A percentile compares a stretch with the other conserved stretches of the same genome.
phyloP scores from a whole-genome alignment of 2,329 filamentous ascomycete genomes.

The Ilyonectria sp. region DNA sequence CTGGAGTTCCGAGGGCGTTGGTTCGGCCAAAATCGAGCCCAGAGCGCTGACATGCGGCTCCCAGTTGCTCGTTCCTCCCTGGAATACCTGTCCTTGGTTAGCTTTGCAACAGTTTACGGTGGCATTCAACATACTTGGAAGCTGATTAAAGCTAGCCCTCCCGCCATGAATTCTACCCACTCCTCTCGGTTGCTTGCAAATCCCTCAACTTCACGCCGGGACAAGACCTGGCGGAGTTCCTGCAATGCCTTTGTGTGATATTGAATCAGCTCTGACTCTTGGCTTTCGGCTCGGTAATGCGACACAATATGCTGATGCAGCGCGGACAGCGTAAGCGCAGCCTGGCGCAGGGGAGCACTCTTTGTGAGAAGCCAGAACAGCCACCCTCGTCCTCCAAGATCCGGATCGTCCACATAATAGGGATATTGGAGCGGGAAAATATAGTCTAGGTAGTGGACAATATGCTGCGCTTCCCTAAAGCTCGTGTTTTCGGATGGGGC shows the following conservation, averaged over 20 bases:
- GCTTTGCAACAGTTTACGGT: not conserved
- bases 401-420: conserved; percentile 45
- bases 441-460: conserved; percentile 49
- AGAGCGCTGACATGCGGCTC: conserved; percentile 41
- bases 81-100: conserved; percentile 32
- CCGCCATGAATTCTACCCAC: conserved; percentile 46
- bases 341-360: conserved; percentile 44
- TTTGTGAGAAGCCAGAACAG: conserved; percentile 43
- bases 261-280: conserved; percentile 39
- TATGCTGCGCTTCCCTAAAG: conserved; percentile 46
- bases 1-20: conserved; percentile 9
- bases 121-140: conserved; percentile 39
- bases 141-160: conserved; percentile 46
- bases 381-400: conserved; percentile 47
- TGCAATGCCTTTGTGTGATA: conserved; percentile 49
- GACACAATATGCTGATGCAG: conserved; percentile 46
- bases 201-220: conserved; percentile 20
- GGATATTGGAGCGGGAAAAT: conserved; percentile 48
- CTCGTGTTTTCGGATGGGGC: conserved; percentile 16
- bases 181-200: conserved; percentile 36
- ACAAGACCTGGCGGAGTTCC: conserved; percentile 40
- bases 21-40: conserved; percentile 27
- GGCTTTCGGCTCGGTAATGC: conserved; percentile 33
- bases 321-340: conserved; percentile 46
- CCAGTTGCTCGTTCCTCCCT: conserved; percentile 40